A percentile compares a stretch with the other conserved stretches of the same genome.
Conservation (phyloP, 495 filamentous ascomycete species). For the Aspergillus nidulans region DNA sequence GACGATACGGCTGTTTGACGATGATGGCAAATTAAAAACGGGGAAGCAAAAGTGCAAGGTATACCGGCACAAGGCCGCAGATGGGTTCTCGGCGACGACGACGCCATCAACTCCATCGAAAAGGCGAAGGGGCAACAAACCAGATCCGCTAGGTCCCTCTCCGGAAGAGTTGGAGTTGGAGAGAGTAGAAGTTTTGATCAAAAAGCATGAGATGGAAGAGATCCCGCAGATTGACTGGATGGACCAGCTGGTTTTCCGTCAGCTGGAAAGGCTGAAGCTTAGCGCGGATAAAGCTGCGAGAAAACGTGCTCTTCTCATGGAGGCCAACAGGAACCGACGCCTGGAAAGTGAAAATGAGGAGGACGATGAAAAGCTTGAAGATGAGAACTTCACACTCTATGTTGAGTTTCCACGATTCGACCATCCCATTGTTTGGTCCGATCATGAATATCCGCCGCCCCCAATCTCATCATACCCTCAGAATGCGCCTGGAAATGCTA, state of each 20-base stretch:
- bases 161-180: slow-evolving; percentile 70
- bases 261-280: slow-evolving; percentile 69
- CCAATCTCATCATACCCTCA: slow-evolving; percentile 68
- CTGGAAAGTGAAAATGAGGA: slow-evolving; percentile 29
- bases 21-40: slow-evolving; percentile 82
- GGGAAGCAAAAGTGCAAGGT: slow-evolving; percentile 89
- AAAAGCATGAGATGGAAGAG: slow-evolving; percentile 97
- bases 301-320: slow-evolving; percentile 31
- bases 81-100: slow-evolving; percentile 74
- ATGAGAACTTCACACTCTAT: slow-evolving; percentile 68
- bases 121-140: slow-evolving; percentile 45
- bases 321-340: slow-evolving; percentile 26
- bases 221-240: slow-evolving; percentile 91
- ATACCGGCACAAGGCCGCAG: slow-evolving; percentile 75
- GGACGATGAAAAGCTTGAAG: slow-evolving; percentile 37
- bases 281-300: slow-evolving; percentile 47
- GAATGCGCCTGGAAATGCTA: slow-evolving; percentile 57
- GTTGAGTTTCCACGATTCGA: slow-evolving; percentile 94
- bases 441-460: slow-evolving; percentile 85
- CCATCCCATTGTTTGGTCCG: slow-evolving; percentile 91
- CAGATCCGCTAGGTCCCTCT: slow-evolving; percentile 41
- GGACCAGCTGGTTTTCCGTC: slow-evolving; percentile 86
- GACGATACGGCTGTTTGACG: slow-evolving; percentile 83
- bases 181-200: slow-evolving; percentile 79
- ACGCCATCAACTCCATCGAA: slow-evolving; percentile 64